These are phyloP conservation scores for Diaporthe ilicicola DNA, from an alignment of 2,329 filamentous ascomycete species.

Conservation along the genomic window DNA sequence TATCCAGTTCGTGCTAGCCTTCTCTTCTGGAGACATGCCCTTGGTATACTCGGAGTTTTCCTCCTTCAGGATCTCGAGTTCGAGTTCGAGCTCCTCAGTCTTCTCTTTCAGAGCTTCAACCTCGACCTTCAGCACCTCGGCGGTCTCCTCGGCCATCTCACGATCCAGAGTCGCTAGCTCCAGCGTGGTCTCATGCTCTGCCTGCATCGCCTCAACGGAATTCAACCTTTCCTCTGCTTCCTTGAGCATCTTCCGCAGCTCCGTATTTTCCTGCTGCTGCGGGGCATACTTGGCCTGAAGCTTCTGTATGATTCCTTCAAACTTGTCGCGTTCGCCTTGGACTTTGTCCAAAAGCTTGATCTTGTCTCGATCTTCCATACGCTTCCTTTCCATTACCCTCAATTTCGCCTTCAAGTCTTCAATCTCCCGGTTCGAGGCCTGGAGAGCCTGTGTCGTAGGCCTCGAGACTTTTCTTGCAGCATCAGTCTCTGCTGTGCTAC, in stretches of 20 bases:
- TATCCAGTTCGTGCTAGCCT: conserved; percentile 85
- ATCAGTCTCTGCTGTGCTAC: conserved; percentile 44
- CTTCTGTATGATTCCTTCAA: conserved; percentile 87
- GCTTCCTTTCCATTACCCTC: conserved; percentile 86
- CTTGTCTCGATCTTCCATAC: conserved; percentile 84
- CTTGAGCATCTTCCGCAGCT: conserved; percentile 80
- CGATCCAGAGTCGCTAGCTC: conserved; percentile 90
- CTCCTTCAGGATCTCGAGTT: conserved; percentile 85
- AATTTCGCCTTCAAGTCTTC: conserved; percentile 92
- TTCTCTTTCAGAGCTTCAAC: conserved; percentile 79
- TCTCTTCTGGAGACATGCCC: conserved; percentile 89
- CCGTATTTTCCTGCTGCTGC: conserved; percentile 80
- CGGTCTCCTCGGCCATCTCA: conserved; percentile 95
- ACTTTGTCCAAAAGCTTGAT: conserved; percentile 80
- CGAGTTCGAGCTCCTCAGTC: conserved; percentile 84
- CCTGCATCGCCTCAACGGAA: conserved; percentile 75
- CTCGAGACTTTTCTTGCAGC: conserved; percentile 39
- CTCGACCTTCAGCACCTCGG: conserved; percentile 83
- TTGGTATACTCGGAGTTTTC: conserved; percentile 87
- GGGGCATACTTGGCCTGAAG: conserved; percentile 88
- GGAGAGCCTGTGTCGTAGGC: conserved; percentile 31
- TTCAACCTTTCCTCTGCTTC: conserved; percentile 77
- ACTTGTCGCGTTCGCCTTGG: conserved; percentile 79
- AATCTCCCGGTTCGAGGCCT: conserved; percentile 70
- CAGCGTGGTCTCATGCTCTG: conserved; percentile 84